A percentile compares a stretch with the other conserved stretches of the same genome.
phyloP scores from a whole-genome alignment of 2,329 filamentous ascomycete genomes.

The Ophiostoma himal-ulmi region DNA sequence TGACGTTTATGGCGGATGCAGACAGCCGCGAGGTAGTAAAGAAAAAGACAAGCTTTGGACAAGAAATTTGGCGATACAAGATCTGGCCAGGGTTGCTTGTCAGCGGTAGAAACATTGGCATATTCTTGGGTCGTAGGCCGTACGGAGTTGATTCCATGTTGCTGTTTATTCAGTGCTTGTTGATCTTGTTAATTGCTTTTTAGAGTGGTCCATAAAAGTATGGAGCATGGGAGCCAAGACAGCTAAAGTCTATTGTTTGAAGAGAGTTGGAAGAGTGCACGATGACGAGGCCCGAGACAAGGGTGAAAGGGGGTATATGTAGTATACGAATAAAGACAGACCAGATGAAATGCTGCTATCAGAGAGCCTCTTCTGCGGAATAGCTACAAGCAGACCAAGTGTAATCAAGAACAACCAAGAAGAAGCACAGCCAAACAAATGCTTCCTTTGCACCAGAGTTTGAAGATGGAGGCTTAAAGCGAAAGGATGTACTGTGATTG shows the following conservation, averaged over 20 bases:
- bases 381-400: not conserved
- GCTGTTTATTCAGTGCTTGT: not conserved
- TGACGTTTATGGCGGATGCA: not conserved
- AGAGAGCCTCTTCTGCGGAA: not conserved
- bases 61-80: slow-evolving; percentile 4
- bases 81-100: not conserved
- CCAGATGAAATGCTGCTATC: slow-evolving; percentile 6
- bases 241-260: not conserved
- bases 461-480: slow-evolving; percentile 15
- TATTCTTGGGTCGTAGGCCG: not conserved
- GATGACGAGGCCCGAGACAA: slow-evolving; percentile 2
- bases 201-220: not conserved
- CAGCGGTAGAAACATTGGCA: slow-evolving; percentile 1
- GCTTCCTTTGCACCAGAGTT: slow-evolving; percentile 6
- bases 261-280: not conserved
- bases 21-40: not conserved
- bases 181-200: not conserved
- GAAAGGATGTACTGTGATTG: slow-evolving; percentile 16
- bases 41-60: slow-evolving; percentile 8
- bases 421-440: not conserved
- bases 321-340: not conserved
- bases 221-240: not conserved
- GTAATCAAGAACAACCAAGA: not conserved
- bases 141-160: not conserved
- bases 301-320: not conserved